Base-by-base conservation (phyloP, 176 grass and related monocot species). In the Oryza longistaminata region DNA sequence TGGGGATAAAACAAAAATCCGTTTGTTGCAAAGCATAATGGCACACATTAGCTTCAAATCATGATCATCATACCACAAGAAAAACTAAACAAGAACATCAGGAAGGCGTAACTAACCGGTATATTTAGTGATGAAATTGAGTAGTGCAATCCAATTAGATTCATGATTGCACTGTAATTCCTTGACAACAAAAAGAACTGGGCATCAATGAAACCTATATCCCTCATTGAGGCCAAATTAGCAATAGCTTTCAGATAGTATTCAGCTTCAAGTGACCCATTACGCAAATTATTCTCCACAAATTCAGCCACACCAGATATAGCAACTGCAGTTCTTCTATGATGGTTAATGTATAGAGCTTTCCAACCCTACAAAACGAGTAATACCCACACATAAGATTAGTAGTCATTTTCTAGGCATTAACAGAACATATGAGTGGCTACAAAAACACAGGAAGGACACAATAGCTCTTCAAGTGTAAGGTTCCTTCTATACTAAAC, bases 141-240 rank as follows among this genome's bases (percentile, higher is more conserved):
- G 70, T 90, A 92, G 62, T 92, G 92, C 74, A 94, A n/a, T 82
- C 89, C 90, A 80, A 94, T 83, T 15, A 90, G 82, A 71, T 94
- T 94, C 55, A 92, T 45, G 34, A 94, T 88, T 3, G 77, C 90
- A 83, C 66, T 90, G 35, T 71, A 81, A 70, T 87, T 89, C 67
- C 73, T 94, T 73, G 89, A 83, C 34, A 92, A 87, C 13, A 94
- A 88, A 75, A 94, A 90, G 73, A 94, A 86, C 21, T 86, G 92
- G 33, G 85, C 87, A 88, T 92, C 88, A 0, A 76, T 77, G 65
- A 94, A 92, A 22, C 90, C 85, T 76, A 94, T 73, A 66, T 89
- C 80, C 55, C 76, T 64, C 48, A 91, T 82, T 10, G 44, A 80
- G 40, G 74, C 74, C 68, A 94, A 69, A 80, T 85, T 81, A 79